phyloP scores from a whole-genome alignment of 2,329 filamentous ascomycete species.

The Cladosporium velox region DNA sequence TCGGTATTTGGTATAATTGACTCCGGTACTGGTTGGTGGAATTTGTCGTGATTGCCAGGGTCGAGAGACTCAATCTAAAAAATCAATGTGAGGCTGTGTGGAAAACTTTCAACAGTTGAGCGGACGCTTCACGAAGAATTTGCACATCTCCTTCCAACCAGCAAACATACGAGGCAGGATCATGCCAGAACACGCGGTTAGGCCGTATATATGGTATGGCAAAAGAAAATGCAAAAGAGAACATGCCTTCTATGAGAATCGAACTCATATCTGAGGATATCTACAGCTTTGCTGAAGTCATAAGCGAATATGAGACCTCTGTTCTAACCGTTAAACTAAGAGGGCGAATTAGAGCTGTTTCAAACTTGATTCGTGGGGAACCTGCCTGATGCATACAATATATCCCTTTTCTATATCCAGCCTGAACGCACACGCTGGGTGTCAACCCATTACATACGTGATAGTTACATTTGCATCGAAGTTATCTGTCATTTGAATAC shows the following conservation, averaged over 20 bases:
- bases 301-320: slow-evolving; percentile 14
- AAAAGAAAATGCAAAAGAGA: not conserved
- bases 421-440: not conserved
- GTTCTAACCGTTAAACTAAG: slow-evolving; percentile 17
- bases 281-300: slow-evolving; percentile 10
- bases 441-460: not conserved
- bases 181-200: not conserved
- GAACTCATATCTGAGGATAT: slow-evolving; percentile 17
- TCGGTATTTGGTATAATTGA: not conserved
- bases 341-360: not conserved
- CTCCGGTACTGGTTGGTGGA: not conserved
- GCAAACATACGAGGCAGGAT: not conserved
- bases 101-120: not conserved
- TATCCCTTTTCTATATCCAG: rapidly evolving
- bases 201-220: not conserved
- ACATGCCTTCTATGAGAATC: slow-evolving; percentile 12
- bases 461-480: not conserved
- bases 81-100: not conserved
- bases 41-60: not conserved
- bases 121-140: not conserved
- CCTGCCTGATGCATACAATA: rapidly evolving
- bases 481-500: not conserved
- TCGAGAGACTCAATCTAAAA: not conserved
- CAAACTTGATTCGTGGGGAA: not conserved
- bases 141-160: not conserved